Percentiles rank a stretch among this genome's conserved stretches.
Evolutionary conservation across 768 basidiomycete genomes (phyloP).

Genomic region (Collybia mongolica): DNA sequence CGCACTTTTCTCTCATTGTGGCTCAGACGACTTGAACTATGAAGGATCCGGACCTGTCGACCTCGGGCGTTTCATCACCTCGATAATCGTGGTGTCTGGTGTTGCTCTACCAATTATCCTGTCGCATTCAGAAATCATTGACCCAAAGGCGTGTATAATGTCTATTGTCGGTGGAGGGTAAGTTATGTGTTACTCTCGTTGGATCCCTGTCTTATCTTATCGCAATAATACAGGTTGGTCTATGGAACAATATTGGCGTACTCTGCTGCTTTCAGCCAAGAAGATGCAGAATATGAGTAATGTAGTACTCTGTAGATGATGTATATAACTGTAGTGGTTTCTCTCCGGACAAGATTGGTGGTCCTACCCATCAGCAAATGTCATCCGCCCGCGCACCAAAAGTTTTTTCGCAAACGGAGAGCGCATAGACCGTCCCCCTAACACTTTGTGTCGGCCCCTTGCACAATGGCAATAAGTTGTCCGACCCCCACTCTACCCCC

Average conservation of each 20-base stretch:
- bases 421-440: not conserved
- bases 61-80: conserved; percentile 92
- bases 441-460: conserved; percentile 14
- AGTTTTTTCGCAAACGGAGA: not conserved
- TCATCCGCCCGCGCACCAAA: not conserved
- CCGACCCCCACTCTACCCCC: conserved; percentile 37
- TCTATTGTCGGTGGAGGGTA: conserved; percentile 92
- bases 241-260: conserved; percentile 92
- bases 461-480: conserved; percentile 37
- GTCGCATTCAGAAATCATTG: conserved; percentile 88
- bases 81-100: conserved; percentile 87
- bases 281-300: conserved; percentile 80
- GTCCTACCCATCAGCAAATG: not conserved
- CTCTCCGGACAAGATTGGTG: too few relatives aligned
- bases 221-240: conserved; percentile 61
- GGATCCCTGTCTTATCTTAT: not conserved
- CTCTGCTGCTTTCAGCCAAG: conserved; percentile 78
- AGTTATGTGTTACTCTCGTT: conserved; percentile 23
- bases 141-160: conserved; percentile 85
- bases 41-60: conserved; percentile 73
- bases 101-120: conserved; percentile 91
- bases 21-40: conserved; percentile 78
- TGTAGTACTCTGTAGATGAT: conserved; percentile 6
- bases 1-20: conserved; percentile 90
- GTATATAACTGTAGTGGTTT: not conserved